Evolutionary conservation across 2,329 filamentous ascomycete species (phyloP), one percentile per base, ranked within the genome.

Genomic region (Penicillium sp.): DNA sequence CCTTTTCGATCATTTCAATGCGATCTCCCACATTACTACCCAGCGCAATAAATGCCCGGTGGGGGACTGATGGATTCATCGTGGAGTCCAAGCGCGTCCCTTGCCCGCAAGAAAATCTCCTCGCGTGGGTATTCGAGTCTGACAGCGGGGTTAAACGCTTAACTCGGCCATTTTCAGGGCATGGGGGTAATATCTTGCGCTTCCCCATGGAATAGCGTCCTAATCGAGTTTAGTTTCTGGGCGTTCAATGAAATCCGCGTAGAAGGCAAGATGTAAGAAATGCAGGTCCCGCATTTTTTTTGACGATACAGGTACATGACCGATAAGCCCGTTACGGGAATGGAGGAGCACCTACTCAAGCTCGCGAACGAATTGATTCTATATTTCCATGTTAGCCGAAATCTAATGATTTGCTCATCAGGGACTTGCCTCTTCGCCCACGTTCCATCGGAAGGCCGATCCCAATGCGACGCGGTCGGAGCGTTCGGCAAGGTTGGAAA

Each of bases 11-110:
- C 82, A 87, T 88, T 38, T 79, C 81, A 46, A 96, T 81, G 38
- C 92, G 86, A 68, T 97, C 86, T 4, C 92, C 92, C 46, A 97
- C 73, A 70, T 99, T 99, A 74, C 92, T 96, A 0, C 94, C 94
- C 6, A 99, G 77, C 7, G 92, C 94, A 63, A 99, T 84, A 69
- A 89, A 95, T 0, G 88, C 90, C 48, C 72, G 71, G 56, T 74
- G 75, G 43, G 39, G 8, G 10, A 43, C 25, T 40, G 45, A 30
- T 27, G 48, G 25, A 36, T 44, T 44, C 60, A 58, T 58, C 25
- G 43, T 55, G 47, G 50, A 24, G 31, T 50, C 36, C 35, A 48
- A 38, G 13, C 44, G 56, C 48, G 51, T 45, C 35, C 42, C 39
- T 40, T 49, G 47, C 42, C 49, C 54, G 47, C 48, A 54, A 20